A percentile compares a stretch with the other conserved stretches of the same genome.
Evolutionary conservation across 2,329 filamentous ascomycete genomes (phyloP).

Genomic region (Lecanosticta acicola): DNA sequence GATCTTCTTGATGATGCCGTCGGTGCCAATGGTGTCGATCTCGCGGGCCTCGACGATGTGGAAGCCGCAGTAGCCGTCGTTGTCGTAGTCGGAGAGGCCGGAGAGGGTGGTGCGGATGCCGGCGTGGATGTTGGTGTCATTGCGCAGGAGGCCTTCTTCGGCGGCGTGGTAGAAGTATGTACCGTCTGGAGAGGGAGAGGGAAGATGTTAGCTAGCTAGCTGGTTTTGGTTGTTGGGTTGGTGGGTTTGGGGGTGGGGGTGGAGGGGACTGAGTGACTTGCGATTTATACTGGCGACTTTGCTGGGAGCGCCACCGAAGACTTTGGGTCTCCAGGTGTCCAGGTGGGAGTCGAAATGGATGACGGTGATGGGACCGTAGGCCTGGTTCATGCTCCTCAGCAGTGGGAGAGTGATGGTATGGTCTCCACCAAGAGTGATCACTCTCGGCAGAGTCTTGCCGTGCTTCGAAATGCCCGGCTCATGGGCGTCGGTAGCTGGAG

Average conservation of each 20-base stretch:
- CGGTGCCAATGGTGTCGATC: constrained; percentile 60
- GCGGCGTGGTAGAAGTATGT: constrained; percentile 84
- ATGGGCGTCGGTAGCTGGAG: constrained; percentile 62
- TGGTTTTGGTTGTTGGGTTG: no score
- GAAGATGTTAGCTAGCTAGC: no score
- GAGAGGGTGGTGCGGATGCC: constrained; percentile 79
- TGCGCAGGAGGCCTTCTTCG: constrained; percentile 69
- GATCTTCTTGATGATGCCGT: constrained; percentile 75
- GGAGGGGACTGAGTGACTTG: neutral
- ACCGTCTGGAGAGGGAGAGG: no score
- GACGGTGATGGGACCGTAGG: constrained; percentile 62
- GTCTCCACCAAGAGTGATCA: constrained; percentile 66
- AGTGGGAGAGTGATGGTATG: constrained; percentile 58
- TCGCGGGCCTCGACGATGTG: constrained; percentile 72
- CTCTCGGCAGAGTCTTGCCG: constrained; percentile 68
- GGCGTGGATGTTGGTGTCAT: constrained; percentile 82
- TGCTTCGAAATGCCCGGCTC: constrained; percentile 63
- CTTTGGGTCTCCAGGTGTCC: constrained; percentile 70
- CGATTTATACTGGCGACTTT: constrained; percentile 68
- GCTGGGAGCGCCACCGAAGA: constrained; percentile 75
- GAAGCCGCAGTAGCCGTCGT: constrained; percentile 80
- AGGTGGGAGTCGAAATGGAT: constrained; percentile 58
- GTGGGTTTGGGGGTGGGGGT: no score
- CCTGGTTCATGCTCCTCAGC: constrained; percentile 54
- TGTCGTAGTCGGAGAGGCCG: constrained; percentile 74